Base-by-base conservation (phyloP, 2,329 filamentous ascomycete genomes). In the Colletotrichum sp. region DNA sequence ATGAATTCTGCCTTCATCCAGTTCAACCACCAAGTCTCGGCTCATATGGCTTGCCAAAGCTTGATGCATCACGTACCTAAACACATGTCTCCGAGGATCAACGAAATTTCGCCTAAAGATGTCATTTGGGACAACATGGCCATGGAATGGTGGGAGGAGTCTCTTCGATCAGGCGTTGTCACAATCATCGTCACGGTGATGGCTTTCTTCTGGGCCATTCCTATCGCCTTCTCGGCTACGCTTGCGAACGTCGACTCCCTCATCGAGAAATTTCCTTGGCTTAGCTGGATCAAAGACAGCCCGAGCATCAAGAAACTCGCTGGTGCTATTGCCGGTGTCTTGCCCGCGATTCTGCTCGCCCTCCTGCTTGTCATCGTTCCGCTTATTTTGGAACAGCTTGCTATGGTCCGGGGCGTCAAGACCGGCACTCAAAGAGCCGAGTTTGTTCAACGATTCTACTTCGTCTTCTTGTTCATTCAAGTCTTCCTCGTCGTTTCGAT, bases 1-100 rank as follows among this genome's bases (percentile, higher is more conserved):
- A 98, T 98, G 96, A 98, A 95, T 81, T 98, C 96, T 1, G 97
- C 97, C 1, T 99, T 99, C 80, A 96, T 99, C 77, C 97, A 99
- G 82, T 99, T 99, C 89, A 98, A 99, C 81, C 94, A 98, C 82
- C 97, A 99, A 83, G 95, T 98, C 3, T 96, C 96, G 8, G 97
- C 97, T 0, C 97, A 99, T 81, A 99, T 99, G 97, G 97, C 96
- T 74, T 98, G 96, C 82, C 97, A 99, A 83, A 93, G 95, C 64
- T 90, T 98, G 61, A 96, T 94, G 52, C 96, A 99, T 82, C 97
- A 99, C 80, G 85, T 98, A 1, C 97, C 97, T 2, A 95, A 95
- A 80, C 94, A 98, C 61, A 99, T 99, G 97, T 91, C 95, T 2
- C 97, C 97, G 1, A 92, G 97, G 32, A 91, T 95, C 55, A 94